Evolutionary conservation across 1,284 basidiomycete species (phyloP), one percentile per base, ranked within the genome.

Genomic region (Xerocomus cyaneibrunnescens): DNA sequence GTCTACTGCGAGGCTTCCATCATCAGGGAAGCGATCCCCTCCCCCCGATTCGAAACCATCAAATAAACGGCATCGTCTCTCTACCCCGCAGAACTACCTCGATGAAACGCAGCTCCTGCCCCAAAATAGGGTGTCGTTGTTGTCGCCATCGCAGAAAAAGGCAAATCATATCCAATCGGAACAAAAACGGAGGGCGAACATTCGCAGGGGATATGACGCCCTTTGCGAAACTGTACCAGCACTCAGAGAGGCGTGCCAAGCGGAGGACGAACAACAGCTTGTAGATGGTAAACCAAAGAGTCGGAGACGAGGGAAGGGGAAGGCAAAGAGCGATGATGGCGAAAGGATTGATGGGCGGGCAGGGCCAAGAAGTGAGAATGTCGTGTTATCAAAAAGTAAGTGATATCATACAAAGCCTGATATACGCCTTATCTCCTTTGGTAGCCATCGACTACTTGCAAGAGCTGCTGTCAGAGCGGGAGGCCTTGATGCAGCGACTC

Each of bases 101-200:
- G 61, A 59, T 16, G 67, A 66, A 3, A 28, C 54, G 5, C 59
- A 58, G 5, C 37, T 48, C 39, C 39, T 27, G 13, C 36, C 55
- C 27, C 52, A 57, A 27, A 59, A 48, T 16, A 69, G 60, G 57
- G 48, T 39, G 1, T 64, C 76, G 0, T 72, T 90, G 16, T 74
- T 92, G 16, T 83, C 86, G 0, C 79, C 84, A 0, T 88, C 87
- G 9, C 92, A 95, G 74, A 95, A 95, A 71, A 93, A 94, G 68
- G 91, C 90, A 36, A 95, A 95, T 62, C 92, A 95, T 65, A 95
- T 95, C 57, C 90, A 93, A 59, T 88, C 84, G 7, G 87, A 89
- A 71, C 92, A 94, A 73, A 94, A 94, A 70, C 82, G 93, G 22
- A 80, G 93, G n/a, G 91, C 91, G 19, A 94, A 94, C 59, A 95